Percentiles rank a stretch among this genome's conserved stretches.
Evolutionary conservation across 768 basidiomycete species (phyloP).

Genomic region (Mycena belliarum): DNA sequence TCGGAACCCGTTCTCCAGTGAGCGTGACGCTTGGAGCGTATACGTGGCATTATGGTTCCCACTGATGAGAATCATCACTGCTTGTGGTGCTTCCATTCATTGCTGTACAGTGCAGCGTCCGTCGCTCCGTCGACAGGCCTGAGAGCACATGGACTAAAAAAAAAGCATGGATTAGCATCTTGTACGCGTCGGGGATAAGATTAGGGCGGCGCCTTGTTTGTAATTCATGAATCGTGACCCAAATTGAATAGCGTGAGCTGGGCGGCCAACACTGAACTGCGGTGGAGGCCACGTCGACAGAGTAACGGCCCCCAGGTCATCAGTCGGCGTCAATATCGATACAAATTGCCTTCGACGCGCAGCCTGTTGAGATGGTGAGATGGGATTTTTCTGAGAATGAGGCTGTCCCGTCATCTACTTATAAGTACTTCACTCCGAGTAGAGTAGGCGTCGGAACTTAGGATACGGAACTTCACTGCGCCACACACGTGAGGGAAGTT

Average conservation of each 20-base stretch:
- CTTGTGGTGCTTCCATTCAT: neutral
- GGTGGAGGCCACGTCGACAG: too few relatives aligned
- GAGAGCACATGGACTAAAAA: neutral
- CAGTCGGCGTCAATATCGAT: neutral
- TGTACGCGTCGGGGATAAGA: neutral
- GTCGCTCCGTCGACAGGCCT: neutral
- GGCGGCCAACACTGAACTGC: too few relatives aligned
- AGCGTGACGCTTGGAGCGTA: neutral
- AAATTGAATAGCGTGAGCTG: too few relatives aligned
- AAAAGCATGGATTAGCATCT: too few relatives aligned
- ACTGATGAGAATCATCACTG: neutral
- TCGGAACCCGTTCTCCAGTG: constrained; percentile 4
- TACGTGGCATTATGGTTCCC: neutral
- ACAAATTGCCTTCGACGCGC: neutral
- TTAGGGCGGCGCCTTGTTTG: neutral
- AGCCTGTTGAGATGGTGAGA: neutral
- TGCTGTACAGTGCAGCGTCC: neutral
- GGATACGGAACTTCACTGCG: neutral
- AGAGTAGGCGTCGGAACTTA: neutral
- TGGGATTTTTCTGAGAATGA: too few relatives aligned
- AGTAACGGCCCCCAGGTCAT: too few relatives aligned
- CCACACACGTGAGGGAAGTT: too few relatives aligned
- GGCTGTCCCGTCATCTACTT: too few relatives aligned
- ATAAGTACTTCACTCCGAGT: too few relatives aligned
- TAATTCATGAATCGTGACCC: neutral